A percentile compares a stretch with the other conserved stretches of the same genome.
Conservation (phyloP, 2,329 filamentous ascomycete species). For the Aspergillus sp. region DNA sequence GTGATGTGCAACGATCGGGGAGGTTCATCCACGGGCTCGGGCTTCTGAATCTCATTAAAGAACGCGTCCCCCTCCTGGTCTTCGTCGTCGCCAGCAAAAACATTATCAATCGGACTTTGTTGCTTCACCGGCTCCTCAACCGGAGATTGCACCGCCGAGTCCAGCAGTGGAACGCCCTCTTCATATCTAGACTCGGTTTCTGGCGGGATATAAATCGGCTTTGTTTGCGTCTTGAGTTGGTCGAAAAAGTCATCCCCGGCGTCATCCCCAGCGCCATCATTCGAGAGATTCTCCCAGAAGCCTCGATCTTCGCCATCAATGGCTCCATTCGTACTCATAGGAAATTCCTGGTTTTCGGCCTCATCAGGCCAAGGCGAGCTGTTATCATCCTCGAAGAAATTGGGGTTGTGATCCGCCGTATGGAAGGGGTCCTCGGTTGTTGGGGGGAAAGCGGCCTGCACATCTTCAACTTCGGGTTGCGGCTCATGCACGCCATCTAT, state of each 20-base stretch:
- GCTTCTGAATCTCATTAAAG: constrained; percentile 30
- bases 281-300: constrained; percentile 48
- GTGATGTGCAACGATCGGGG: constrained; percentile 43
- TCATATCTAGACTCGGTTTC: constrained; percentile 62
- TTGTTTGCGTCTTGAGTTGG: constrained; percentile 46
- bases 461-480: neutral
- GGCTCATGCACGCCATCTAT: neutral
- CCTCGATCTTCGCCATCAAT: constrained; percentile 14
- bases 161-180: constrained; percentile 64
- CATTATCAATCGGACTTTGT: constrained; percentile 24
- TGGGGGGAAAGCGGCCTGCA: neutral
- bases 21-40: constrained; percentile 14
- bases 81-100: constrained; percentile 41
- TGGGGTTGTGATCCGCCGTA: neutral
- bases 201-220: constrained; percentile 36
- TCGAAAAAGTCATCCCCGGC: constrained; percentile 61
- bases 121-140: constrained; percentile 26
- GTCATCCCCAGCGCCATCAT: constrained; percentile 43
- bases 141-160: constrained; percentile 41
- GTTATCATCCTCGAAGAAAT: neutral
- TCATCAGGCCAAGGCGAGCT: constrained; percentile 4
- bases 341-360: constrained; percentile 2
- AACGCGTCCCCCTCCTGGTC: constrained; percentile 34
- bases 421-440: neutral
- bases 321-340: constrained; percentile 13